Base-by-base conservation (phyloP, 306 rosid species). In the Cercis canadensis region DNA sequence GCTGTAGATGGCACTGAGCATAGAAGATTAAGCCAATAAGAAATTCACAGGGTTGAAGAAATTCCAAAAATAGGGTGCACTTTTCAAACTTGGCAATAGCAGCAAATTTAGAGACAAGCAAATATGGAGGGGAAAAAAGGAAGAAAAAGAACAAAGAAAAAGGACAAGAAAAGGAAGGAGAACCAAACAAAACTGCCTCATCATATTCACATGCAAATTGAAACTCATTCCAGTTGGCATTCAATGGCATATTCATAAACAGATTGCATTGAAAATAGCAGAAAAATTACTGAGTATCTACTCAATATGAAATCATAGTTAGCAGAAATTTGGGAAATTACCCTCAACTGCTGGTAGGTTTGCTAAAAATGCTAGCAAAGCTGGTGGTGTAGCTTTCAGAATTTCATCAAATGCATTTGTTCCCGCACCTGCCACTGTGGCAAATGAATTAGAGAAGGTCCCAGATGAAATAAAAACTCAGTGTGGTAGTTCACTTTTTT, bases 301-400 rank as follows among this genome's bases (percentile, higher is more conserved):
- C 65, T 62, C 45, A 57, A 62, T 21, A 52, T 15, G 24, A 57
- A 41, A 62, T 67, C 18, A 6, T 8, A 44, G 12, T 53, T 57
- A 24, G 53, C 1, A 47, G 33, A 53, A 68, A 32, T 72, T 16
- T 51, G 2, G 11, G 46, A 83, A 69, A 45, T 75, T 89, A 94
- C 98, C 97, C 34, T 94, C 99, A 76, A 91, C 83, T 51, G 87
- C 81, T n/a, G 99, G 97, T 74, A 94, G 82, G 85, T 82, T 89
- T 62, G 96, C 83, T 69, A 94, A 84, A 82, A 94, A 90, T 75
- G 92, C 86, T 54, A 89, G 69, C 85, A 94, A 82, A 41, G 91
- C 80, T 71, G 96, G 90, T 11, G 99, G 97, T 50, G 99, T 82
- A 57, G 90, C 89, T 83, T 89, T 87, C 46, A 89, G 69, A 83